phyloP scores from a whole-genome alignment of 2,329 filamentous ascomycete genomes.

The Neobulgaria alba region DNA sequence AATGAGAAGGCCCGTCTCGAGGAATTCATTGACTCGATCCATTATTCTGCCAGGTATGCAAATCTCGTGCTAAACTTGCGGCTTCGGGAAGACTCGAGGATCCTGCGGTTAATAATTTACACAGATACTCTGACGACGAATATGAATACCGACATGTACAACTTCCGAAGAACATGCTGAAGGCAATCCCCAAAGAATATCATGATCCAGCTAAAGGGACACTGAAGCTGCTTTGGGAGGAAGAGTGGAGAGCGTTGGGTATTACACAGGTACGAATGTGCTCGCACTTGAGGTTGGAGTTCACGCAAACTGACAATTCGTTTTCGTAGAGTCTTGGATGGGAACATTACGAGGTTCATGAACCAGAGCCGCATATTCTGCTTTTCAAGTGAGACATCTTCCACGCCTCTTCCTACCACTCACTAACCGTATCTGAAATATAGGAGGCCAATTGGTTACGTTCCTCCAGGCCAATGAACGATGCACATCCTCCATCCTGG shows the following conservation, averaged over 20 bases:
- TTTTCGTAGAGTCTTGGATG: constrained; percentile 79
- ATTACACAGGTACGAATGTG: constrained; percentile 74
- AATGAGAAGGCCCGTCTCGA: constrained; percentile 75
- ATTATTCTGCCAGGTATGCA: constrained; percentile 82
- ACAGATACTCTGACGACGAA: constrained; percentile 83
- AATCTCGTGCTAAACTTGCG: neutral
- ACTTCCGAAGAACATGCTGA: constrained; percentile 96
- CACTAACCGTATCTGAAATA: too few relatives aligned
- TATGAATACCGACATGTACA: constrained; percentile 98
- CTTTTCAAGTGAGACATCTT: constrained; percentile 78
- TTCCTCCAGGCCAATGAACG: constrained; percentile 20
- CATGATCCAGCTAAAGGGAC: constrained; percentile 85
- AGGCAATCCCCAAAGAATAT: constrained; percentile 90
- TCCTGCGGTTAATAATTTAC: constrained; percentile 13
- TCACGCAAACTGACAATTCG: neutral
- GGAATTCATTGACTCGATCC: constrained; percentile 86
- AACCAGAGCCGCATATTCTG: constrained; percentile 95
- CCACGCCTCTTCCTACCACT: too few relatives aligned
- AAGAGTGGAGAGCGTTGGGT: constrained; percentile 93
- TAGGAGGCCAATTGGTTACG: constrained; percentile 27
- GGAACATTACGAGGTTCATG: constrained; percentile 99
- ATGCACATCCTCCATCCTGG: constrained; percentile 5
- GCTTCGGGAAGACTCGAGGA: neutral
- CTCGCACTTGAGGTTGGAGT: neutral
- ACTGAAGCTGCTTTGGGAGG: constrained; percentile 93